A percentile compares a stretch with the other conserved stretches of the same genome.
phyloP scores from a whole-genome alignment of 129 eudicot species.

The Flaveria trinervia region DNA sequence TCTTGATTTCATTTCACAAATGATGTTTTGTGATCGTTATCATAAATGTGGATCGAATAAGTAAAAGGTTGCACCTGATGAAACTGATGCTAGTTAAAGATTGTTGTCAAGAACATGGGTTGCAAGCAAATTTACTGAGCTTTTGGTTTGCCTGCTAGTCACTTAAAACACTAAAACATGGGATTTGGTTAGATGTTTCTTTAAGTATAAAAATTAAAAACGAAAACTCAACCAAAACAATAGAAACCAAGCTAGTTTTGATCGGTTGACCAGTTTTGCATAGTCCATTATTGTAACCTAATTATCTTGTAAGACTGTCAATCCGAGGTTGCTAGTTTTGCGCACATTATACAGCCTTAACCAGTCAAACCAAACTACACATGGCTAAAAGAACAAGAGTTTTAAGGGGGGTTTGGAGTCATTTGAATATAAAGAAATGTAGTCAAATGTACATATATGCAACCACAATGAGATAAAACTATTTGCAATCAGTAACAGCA shows the following conservation, averaged over 20 bases:
- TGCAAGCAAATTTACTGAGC: too few species aligned
- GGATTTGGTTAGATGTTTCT: not conserved
- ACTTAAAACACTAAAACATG: not conserved
- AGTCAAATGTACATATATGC: slow-evolving; percentile 7
- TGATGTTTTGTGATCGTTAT: too few species aligned
- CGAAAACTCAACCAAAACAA: not conserved
- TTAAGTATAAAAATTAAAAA: too few species aligned
- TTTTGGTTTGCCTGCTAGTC: too few species aligned
- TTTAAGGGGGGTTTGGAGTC: not conserved
- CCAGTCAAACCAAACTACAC: not conserved
- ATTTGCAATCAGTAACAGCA: slow-evolving; percentile 23
- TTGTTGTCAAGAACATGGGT: too few species aligned
- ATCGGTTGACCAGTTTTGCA: not conserved
- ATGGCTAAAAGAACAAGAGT: not conserved
- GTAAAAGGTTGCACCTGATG: too few species aligned
- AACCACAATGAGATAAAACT: slow-evolving; percentile 17
- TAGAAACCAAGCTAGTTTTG: not conserved
- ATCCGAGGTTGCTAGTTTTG: not conserved
- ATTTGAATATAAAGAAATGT: slow-evolving; percentile 1
- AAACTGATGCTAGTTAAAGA: too few species aligned
- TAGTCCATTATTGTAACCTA: too few species aligned
- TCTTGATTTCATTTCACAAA: too few species aligned
- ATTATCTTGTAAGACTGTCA: too few species aligned
- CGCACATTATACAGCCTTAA: not conserved
- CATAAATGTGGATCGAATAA: too few species aligned